Evolutionary conservation across 1,284 basidiomycete genomes (phyloP), one percentile per base, ranked within the genome.

Genomic region (Heliocybe sulcata): DNA sequence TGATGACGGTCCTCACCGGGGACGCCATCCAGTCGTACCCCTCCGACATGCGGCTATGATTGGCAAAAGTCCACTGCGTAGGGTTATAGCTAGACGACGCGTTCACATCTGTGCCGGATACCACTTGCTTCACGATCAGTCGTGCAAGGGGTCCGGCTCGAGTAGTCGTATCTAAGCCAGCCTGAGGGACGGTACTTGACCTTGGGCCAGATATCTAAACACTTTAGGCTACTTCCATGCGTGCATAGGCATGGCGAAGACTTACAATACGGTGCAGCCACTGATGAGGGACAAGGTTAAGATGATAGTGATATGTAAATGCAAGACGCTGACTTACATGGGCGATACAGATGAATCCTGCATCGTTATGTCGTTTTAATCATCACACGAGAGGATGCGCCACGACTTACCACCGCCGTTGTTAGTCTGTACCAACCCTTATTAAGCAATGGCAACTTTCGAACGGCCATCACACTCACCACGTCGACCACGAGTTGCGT

Each of bases 191-290:
- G 0, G 80, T 81, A 2, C 74, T 77, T 14, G 62, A 52, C 59
- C 74, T 80, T 2, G 79, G 77, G 8, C 81, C 81, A 19, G 77
- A 74, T 55, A 83, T 77, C 80, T 82, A 58, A 16, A 22, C 25
- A 23, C 20, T 35, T 35, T 20, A 29, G 14, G 45, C 38, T 12
- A 53, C 33, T 25, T 22, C 54, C 14, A 31, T 6, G 22, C 16
- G 16, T 12, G 25, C 42, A 9, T 35, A 22, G 0, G n/a, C 42
- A 19, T 48, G n/a, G n/a, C 22, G 20, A 11, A 25, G 26, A 65
- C 77, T 60, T 56, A 83, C 80, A 56, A 83, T 81, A 48, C 81
- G 78, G 63, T 83, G 81, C 3, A 85, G 71, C 79, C 79, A 84
- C 80, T 84, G 38, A 31, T 16, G 38, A n/a, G 4, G 38, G 16